A percentile compares a stretch with the other conserved stretches of the same genome.
Conservation (phyloP, 1,139 yeast genomes). For the Geotrichum aggregatum region DNA sequence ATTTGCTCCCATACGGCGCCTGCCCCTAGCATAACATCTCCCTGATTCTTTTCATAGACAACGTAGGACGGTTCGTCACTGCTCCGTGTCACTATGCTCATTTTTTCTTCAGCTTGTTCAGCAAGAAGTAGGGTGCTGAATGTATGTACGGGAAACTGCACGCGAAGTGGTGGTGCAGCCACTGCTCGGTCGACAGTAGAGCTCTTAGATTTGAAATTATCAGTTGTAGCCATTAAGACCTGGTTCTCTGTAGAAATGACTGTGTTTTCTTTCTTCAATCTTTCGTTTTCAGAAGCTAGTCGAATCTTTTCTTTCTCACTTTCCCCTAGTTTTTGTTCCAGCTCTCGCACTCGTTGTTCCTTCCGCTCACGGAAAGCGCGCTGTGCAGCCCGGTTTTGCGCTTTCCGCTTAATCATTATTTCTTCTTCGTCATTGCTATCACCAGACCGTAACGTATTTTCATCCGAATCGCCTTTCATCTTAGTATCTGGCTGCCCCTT, state of each 20-base stretch:
- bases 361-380: conserved; percentile 84
- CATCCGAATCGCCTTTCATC: neutral
- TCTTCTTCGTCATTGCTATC: conserved; percentile 43
- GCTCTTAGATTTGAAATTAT: neutral
- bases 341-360: conserved; percentile 65
- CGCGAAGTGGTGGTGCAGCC: conserved; percentile 19
- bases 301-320: conserved; percentile 58
- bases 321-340: conserved; percentile 55
- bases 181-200: conserved; percentile 9
- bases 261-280: conserved; percentile 51
- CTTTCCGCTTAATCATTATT: conserved; percentile 56
- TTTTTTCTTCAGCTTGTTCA: conserved; percentile 24
- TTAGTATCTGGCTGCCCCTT: neutral
- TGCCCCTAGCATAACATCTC: conserved; percentile 52
- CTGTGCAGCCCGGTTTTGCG: conserved; percentile 87
- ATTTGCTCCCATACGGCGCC: conserved; percentile 77
- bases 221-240: conserved; percentile 40
- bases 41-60: conserved; percentile 34
- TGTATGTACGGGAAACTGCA: conserved; percentile 28
- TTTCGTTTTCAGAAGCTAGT: conserved; percentile 53
- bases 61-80: conserved; percentile 26
- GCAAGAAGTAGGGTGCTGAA: conserved; percentile 28
- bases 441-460: conserved; percentile 2
- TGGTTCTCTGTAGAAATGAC: conserved; percentile 59
- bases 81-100: conserved; percentile 2